Percentiles rank a stretch among this genome's conserved stretches.
Evolutionary conservation across 331 rosid species (phyloP).

Genomic region (Pyrus hybrid): DNA sequence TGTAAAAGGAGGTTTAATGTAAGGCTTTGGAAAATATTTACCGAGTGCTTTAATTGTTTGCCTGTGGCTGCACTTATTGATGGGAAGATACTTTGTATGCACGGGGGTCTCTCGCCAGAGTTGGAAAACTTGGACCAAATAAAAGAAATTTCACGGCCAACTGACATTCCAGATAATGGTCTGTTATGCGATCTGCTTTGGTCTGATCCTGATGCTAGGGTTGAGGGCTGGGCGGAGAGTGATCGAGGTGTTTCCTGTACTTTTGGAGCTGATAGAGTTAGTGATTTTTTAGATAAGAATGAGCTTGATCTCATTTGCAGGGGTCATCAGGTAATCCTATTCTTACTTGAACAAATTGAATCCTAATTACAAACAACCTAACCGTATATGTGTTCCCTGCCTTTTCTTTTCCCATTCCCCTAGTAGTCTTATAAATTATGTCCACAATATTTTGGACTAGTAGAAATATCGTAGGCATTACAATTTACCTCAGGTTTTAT

Average conservation of each 20-base stretch:
- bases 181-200: slow-evolving; percentile 94
- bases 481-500: neutral
- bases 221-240: slow-evolving; percentile 78
- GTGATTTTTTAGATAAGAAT: slow-evolving; percentile 67
- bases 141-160: slow-evolving; percentile 59
- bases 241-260: slow-evolving; percentile 86
- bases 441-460: no score
- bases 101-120: slow-evolving; percentile 81
- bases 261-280: slow-evolving; percentile 65
- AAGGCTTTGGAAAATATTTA: slow-evolving; percentile 83
- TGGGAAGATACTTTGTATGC: slow-evolving; percentile 89
- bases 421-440: no score
- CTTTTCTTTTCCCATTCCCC: no score
- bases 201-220: slow-evolving; percentile 75
- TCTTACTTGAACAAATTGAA: neutral
- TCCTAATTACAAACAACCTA: neutral
- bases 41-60: slow-evolving; percentile 78
- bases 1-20: slow-evolving; percentile 85
- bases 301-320: slow-evolving; percentile 91
- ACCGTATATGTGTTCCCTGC: neutral
- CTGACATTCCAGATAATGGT: slow-evolving; percentile 82
- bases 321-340: slow-evolving; percentile 79
- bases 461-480: no score
- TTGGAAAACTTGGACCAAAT: slow-evolving; percentile 70
- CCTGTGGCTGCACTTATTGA: slow-evolving; percentile 90